Percentiles rank a stretch among this genome's conserved stretches.
phyloP scores from a whole-genome alignment of 176 grass and related monocot genomes.

The Avena sativa region DNA sequence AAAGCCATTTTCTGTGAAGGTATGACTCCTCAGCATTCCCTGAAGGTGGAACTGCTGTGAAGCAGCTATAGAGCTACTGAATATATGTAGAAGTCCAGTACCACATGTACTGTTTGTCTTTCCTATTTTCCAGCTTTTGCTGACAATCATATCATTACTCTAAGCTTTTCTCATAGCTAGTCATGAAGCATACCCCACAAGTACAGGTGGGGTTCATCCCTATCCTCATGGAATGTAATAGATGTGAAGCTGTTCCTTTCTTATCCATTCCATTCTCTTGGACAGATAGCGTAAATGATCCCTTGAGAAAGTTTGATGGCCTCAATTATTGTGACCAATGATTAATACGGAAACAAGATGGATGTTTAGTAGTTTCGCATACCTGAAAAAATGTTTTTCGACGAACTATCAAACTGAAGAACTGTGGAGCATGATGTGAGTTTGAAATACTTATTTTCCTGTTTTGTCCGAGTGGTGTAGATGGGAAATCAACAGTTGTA shows the following conservation, averaged over 20 bases:
- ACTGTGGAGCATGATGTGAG: not conserved
- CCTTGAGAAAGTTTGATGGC: not conserved
- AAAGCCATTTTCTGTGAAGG: not conserved
- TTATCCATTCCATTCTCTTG: conserved; percentile 25
- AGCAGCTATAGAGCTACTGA: conserved; percentile 14
- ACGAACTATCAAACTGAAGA: not conserved
- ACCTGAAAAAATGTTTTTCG: not conserved
- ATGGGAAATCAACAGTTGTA: not conserved
- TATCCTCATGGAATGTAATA: not conserved
- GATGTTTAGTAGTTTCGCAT: not conserved
- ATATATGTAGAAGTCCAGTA: conserved; percentile 21
- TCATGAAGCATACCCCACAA: not conserved
- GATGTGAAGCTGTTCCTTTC: conserved; percentile 26
- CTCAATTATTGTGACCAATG: conserved; percentile 2
- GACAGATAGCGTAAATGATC: not conserved
- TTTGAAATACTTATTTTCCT: not conserved
- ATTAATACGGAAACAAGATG: not conserved
- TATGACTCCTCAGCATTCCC: not conserved
- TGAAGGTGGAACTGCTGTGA: conserved; percentile 1
- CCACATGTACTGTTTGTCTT: not conserved
- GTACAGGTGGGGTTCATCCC: not conserved
- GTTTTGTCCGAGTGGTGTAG: not conserved
- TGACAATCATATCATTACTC: not conserved
- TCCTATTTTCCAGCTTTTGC: conserved; percentile 3
- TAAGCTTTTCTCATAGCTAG: conserved; percentile 1